A percentile compares a stretch with the other conserved stretches of the same genome.
Conservation (phyloP, 148 eudicot genomes). For the Rhododendron griersonianum region DNA sequence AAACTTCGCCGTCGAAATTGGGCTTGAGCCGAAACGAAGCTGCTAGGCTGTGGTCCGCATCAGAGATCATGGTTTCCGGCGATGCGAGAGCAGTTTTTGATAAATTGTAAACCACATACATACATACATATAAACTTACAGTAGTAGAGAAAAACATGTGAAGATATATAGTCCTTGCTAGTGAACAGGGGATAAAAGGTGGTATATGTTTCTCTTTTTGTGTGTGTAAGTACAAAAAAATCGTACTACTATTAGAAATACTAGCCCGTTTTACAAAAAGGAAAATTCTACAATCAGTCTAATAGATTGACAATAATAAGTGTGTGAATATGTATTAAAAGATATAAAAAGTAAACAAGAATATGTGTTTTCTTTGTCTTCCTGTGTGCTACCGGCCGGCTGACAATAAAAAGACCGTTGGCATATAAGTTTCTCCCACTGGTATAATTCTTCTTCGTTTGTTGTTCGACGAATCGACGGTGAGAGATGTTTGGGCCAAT, state of each 20-base stretch:
- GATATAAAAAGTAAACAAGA: too few relatives aligned
- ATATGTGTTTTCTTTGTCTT: too few relatives aligned
- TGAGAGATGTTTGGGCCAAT: too few relatives aligned
- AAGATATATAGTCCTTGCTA: neutral
- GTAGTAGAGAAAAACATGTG: neutral
- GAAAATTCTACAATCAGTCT: too few relatives aligned
- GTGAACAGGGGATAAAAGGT: neutral
- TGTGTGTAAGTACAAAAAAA: neutral
- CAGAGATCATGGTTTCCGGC: conserved; percentile 48
- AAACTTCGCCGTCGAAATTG: conserved; percentile 49
- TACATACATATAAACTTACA: neutral
- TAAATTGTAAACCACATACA: neutral
- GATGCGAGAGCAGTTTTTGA: conserved; percentile 15
- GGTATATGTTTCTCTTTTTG: neutral
- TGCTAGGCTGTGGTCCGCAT: conserved; percentile 55
- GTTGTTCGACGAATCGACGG: too few relatives aligned
- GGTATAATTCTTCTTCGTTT: too few relatives aligned
- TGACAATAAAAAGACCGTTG: too few relatives aligned
- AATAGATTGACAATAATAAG: too few relatives aligned
- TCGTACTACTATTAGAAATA: neutral
- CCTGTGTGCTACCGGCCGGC: too few relatives aligned
- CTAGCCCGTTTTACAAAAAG: neutral
- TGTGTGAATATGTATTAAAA: too few relatives aligned
- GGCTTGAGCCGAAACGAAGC: conserved; percentile 55
- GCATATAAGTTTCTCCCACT: too few relatives aligned